These are phyloP conservation scores for Dendrocalamus sinicus DNA, from an alignment of 176 grass and related monocot genomes.

Conservation along the genomic window DNA sequence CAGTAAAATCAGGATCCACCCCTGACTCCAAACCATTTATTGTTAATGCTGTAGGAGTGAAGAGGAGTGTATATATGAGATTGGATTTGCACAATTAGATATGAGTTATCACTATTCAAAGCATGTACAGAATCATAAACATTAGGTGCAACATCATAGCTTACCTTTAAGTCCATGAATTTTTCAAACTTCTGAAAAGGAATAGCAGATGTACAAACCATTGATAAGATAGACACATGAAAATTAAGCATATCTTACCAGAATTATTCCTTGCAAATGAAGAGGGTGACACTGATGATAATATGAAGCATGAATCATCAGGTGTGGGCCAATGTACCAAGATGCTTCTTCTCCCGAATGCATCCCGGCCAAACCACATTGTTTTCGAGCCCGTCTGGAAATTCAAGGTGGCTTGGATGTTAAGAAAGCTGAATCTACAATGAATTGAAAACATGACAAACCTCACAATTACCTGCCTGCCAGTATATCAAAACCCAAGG, in stretches of 20 bases:
- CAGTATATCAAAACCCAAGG: too few species aligned
- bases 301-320: slow-evolving; percentile 68
- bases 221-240: slow-evolving; percentile 6
- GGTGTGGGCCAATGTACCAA: slow-evolving; percentile 83
- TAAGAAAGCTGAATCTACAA: too few species aligned
- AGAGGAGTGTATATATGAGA: slow-evolving; percentile 40
- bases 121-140: slow-evolving; percentile 14
- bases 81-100: slow-evolving; percentile 8
- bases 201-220: neutral
- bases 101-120: slow-evolving; percentile 8
- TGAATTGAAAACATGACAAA: too few species aligned
- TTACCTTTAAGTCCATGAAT: neutral
- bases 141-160: neutral
- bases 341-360: slow-evolving; percentile 89
- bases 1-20: slow-evolving; percentile 51
- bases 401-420: too few species aligned
- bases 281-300: slow-evolving; percentile 77
- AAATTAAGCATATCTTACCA: slow-evolving; percentile 47
- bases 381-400: too few species aligned
- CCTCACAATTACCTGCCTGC: too few species aligned
- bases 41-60: slow-evolving; percentile 37
- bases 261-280: slow-evolving; percentile 39
- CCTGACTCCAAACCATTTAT: slow-evolving; percentile 36
- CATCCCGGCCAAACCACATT: slow-evolving; percentile 40
- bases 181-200: neutral